These are phyloP conservation scores for Podaxis sp. DNA, from an alignment of 768 basidiomycete species.

Conservation along the genomic window DNA sequence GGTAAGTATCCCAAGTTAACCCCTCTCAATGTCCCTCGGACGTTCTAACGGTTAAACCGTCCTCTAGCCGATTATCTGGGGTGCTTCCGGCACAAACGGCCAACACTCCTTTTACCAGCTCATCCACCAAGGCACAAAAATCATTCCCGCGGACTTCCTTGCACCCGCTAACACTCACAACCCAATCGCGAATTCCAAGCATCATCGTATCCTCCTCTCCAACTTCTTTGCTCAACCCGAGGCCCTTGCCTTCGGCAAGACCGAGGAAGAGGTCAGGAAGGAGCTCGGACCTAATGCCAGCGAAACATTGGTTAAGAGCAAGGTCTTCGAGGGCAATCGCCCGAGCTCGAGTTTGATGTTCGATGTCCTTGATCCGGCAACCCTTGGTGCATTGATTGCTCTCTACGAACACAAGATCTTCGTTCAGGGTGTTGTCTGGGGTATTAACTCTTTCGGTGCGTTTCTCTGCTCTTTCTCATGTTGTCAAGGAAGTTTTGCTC, in stretches of 20 bases:
- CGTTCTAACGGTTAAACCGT: constrained; percentile 6
- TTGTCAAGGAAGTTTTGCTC: background rate
- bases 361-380: constrained; percentile 87
- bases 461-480: constrained; percentile 1
- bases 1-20: constrained; percentile 43
- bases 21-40: background rate
- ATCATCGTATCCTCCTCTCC: constrained; percentile 95
- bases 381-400: constrained; percentile 87
- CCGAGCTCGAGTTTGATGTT: constrained; percentile 97
- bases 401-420: constrained; percentile 99
- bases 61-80: constrained; percentile 94
- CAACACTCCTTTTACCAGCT: constrained; percentile 99
- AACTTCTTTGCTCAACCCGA: constrained; percentile 99
- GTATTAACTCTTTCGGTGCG: constrained; percentile 96
- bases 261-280: constrained; percentile 79
- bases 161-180: constrained; percentile 90
- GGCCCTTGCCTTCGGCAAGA: constrained; percentile 97
- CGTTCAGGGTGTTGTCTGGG: constrained; percentile 96
- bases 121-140: constrained; percentile 90
- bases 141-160: constrained; percentile 91
- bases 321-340: constrained; percentile 97
- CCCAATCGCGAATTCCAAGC: constrained; percentile 82
- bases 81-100: constrained; percentile 96
- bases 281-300: constrained; percentile 70
- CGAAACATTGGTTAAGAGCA: constrained; percentile 89